Evolutionary conservation across 1,139 yeast species (phyloP).

Genomic region (Kodamaea sp.): DNA sequence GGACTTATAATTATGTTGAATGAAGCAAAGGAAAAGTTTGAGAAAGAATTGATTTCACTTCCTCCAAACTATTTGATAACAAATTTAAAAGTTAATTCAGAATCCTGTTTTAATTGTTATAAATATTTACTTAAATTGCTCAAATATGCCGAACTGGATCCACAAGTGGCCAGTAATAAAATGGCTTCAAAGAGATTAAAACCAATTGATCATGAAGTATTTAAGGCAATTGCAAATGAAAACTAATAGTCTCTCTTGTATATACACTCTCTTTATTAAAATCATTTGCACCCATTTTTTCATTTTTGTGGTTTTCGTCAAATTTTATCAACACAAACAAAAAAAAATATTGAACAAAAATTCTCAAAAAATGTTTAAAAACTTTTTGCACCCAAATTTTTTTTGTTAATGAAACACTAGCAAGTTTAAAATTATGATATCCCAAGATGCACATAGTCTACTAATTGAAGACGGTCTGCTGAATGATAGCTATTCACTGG

Average conservation of each 20-base stretch:
- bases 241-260: background rate
- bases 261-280: background rate
- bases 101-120: slow-evolving; percentile 31
- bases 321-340: too few species aligned
- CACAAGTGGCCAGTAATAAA: slow-evolving; percentile 29
- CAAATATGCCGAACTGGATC: slow-evolving; percentile 25
- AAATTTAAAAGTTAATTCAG: slow-evolving; percentile 18
- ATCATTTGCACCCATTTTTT: background rate
- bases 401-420: too few species aligned
- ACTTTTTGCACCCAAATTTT: too few species aligned
- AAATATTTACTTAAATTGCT: slow-evolving; percentile 30
- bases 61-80: slow-evolving; percentile 23
- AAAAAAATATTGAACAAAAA: too few species aligned
- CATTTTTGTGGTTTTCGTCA: background rate
- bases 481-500: too few species aligned
- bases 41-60: slow-evolving; percentile 13
- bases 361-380: too few species aligned
- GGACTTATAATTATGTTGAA: slow-evolving; percentile 27
- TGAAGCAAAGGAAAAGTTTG: slow-evolving; percentile 29
- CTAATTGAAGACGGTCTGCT: too few species aligned
- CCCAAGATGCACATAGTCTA: too few species aligned
- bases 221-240: slow-evolving; percentile 15
- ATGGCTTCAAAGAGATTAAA: slow-evolving; percentile 27
- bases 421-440: too few species aligned
- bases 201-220: slow-evolving; percentile 15